phyloP scores from a whole-genome alignment of 345 rosid species.

The Eucalyptus cloeziana region DNA sequence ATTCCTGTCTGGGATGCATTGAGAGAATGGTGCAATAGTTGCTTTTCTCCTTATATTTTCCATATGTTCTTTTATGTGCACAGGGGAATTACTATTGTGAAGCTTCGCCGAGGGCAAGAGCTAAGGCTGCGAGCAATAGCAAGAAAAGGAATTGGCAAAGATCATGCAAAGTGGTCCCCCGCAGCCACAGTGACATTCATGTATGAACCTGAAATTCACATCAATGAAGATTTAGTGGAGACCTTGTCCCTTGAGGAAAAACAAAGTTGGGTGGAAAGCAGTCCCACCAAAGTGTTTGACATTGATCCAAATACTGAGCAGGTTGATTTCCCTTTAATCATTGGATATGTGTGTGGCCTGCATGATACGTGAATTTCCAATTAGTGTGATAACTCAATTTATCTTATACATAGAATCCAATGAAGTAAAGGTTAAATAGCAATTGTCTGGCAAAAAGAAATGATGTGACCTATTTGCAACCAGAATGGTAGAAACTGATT shows the following conservation, averaged over 20 bases:
- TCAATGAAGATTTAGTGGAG: constrained; percentile 87
- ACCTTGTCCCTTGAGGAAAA: constrained; percentile 64
- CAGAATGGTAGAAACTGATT: background rate
- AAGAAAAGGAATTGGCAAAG: constrained; percentile 92
- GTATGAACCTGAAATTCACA: constrained; percentile 88
- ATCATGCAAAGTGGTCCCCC: constrained; percentile 98
- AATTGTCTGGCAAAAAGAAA: background rate
- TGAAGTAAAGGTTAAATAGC: background rate
- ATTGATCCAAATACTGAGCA: constrained; percentile 53
- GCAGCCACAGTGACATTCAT: constrained; percentile 98
- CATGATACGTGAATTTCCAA: background rate
- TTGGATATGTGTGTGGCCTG: background rate
- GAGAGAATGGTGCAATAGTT: background rate
- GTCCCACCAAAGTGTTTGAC: constrained; percentile 85
- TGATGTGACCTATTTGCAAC: background rate
- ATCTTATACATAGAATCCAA: background rate
- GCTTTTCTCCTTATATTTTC: background rate
- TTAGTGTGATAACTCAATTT: background rate
- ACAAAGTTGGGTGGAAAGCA: constrained; percentile 63
- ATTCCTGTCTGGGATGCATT: background rate
- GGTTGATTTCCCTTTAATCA: constrained; percentile 16
- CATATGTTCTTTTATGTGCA: background rate
- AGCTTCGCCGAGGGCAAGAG: constrained; percentile 82
- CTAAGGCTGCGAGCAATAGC: constrained; percentile 87
- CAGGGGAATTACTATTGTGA: constrained; percentile 89